These are phyloP conservation scores for Cercospora janseana DNA, from an alignment of 2,329 filamentous ascomycete species.

Conservation along the genomic window DNA sequence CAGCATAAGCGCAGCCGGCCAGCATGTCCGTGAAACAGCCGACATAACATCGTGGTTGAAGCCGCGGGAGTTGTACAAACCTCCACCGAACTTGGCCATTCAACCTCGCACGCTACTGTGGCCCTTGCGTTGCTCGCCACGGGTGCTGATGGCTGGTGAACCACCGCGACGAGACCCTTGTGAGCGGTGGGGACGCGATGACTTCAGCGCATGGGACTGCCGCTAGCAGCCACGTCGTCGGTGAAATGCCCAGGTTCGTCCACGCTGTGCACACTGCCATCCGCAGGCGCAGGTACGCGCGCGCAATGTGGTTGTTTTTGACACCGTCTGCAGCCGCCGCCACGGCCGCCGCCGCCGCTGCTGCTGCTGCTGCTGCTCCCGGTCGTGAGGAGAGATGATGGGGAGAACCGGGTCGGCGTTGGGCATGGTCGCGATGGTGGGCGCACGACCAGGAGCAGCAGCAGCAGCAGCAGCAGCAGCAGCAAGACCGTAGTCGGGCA, in stretches of 20 bases:
- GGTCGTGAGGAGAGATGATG: too few species aligned
- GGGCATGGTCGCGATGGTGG: too few species aligned
- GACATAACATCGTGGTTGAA: conserved; percentile 18
- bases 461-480: not conserved
- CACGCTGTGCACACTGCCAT: not conserved
- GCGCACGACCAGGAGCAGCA: too few species aligned
- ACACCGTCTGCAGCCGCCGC: not conserved
- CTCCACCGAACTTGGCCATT: conserved; percentile 15
- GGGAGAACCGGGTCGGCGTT: too few species aligned
- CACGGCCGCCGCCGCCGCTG: too few species aligned
- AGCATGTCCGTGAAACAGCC: conserved; percentile 17
- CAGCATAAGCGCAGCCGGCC: conserved; percentile 12
- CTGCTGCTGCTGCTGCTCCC: too few species aligned
- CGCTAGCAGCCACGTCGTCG: conserved; percentile 12
- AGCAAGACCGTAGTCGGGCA: too few species aligned
- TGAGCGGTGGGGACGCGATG: conserved; percentile 5
- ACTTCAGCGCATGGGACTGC: conserved; percentile 3
- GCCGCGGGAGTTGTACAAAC: conserved; percentile 13
- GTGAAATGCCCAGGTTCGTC: conserved; percentile 1
- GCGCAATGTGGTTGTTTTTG: conserved; percentile 3
- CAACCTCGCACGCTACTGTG: conserved; percentile 13
- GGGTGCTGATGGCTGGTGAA: not conserved
- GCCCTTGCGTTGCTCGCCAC: too few species aligned
- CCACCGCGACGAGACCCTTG: not conserved
- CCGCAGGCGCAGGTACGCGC: conserved; percentile 3